These are phyloP conservation scores for Pythium angustatum DNA, from an alignment of 352 stramenopile species.

Conservation along the genomic window DNA sequence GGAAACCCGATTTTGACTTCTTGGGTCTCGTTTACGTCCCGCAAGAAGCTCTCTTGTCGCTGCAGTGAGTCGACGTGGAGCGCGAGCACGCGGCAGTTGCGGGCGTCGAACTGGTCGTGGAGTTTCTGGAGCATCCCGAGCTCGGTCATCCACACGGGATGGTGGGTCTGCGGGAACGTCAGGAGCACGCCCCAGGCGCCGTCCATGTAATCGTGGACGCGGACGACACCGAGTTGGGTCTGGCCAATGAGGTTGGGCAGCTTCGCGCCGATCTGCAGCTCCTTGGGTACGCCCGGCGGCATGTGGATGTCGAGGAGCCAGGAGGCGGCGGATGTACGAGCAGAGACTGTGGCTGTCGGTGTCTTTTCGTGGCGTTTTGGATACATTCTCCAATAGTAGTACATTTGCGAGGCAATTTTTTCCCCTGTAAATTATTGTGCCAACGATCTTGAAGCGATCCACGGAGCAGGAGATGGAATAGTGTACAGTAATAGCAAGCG, in stretches of 20 bases:
- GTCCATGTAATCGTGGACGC: slow-evolving; percentile 72
- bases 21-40: slow-evolving; percentile 81
- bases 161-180: slow-evolving; percentile 69
- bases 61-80: slow-evolving; percentile 44
- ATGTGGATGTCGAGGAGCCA: no score
- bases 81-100: slow-evolving; percentile 64
- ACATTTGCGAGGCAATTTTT: no score
- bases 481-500: no score
- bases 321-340: no score
- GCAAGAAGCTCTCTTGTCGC: slow-evolving; percentile 55
- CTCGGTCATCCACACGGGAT: slow-evolving; percentile 80
- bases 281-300: slow-evolving; percentile 31
- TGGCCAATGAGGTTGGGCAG: slow-evolving; percentile 72
- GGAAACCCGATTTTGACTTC: slow-evolving; percentile 77
- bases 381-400: no score
- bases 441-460: no score
- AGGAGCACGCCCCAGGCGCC: slow-evolving; percentile 68
- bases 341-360: no score
- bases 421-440: no score
- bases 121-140: slow-evolving; percentile 81
- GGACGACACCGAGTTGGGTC: slow-evolving; percentile 70
- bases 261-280: slow-evolving; percentile 68
- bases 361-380: no score
- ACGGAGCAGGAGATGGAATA: no score
- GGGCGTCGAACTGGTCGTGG: slow-evolving; percentile 74